phyloP scores from a whole-genome alignment of 208 protist genomes.

The Spongospora subterranea region DNA sequence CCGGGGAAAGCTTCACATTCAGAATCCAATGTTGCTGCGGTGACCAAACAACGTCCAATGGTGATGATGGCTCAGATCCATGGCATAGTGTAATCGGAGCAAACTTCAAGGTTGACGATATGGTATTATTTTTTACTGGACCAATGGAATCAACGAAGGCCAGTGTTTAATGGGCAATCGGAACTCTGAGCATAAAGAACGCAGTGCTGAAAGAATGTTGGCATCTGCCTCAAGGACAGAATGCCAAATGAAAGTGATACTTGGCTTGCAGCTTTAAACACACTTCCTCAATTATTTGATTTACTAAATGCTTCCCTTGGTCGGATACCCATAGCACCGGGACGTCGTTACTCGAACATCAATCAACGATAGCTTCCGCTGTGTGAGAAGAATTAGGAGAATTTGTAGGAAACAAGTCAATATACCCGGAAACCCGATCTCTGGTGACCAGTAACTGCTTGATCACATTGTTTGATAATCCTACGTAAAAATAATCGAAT shows the following conservation, averaged over 20 bases:
- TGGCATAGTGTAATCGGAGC: neutral
- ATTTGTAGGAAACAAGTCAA: conserved; percentile 19
- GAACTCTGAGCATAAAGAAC: conserved; percentile 8
- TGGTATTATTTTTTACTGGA: neutral
- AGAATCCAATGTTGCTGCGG: neutral
- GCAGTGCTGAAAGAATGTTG: neutral
- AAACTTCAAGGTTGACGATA: neutral
- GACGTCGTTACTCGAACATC: neutral
- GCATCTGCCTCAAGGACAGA: neutral
- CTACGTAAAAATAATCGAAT: conserved; percentile 51
- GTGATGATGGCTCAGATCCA: neutral
- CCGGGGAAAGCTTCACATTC: too few relatives aligned
- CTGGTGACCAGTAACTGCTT: neutral
- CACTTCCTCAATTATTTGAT: conserved; percentile 3
- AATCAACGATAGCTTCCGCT: neutral
- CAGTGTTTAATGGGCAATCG: neutral
- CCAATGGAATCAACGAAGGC: neutral
- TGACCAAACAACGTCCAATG: neutral
- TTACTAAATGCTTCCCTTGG: neutral
- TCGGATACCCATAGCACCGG: neutral
- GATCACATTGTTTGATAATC: neutral
- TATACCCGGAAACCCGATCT: neutral
- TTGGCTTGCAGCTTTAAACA: neutral
- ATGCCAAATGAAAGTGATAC: neutral
- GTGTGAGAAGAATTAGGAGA: neutral